Percentiles rank a stretch among this genome's conserved stretches.
Evolutionary conservation across 2,329 filamentous ascomycete genomes (phyloP).

Genomic region (Neonectria punicea): DNA sequence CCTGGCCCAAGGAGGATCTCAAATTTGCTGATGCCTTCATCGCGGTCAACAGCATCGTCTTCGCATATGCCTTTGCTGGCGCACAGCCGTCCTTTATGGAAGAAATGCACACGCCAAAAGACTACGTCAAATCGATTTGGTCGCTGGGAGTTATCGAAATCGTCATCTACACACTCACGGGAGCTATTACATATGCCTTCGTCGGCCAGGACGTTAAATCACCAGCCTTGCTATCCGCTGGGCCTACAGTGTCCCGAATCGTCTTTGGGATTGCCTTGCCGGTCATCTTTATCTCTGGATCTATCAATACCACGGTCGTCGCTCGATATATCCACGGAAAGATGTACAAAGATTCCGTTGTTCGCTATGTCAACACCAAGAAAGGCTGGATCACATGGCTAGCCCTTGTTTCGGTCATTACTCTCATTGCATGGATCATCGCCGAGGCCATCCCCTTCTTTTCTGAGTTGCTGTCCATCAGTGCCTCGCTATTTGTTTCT

Average conservation of each 20-base stretch:
- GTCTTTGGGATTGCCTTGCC: not conserved
- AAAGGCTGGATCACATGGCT: slow-evolving; percentile 6
- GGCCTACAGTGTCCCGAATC: not conserved
- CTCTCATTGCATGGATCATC: not conserved
- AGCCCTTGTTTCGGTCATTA: not conserved
- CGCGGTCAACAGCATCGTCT: not conserved
- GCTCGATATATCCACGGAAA: not conserved
- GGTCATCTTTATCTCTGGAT: not conserved
- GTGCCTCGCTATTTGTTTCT: not conserved
- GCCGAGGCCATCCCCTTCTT: slow-evolving; percentile 2
- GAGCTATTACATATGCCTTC: not conserved
- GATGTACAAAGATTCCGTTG: not conserved
- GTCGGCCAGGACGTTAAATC: slow-evolving; percentile 1
- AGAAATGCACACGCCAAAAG: slow-evolving; percentile 3
- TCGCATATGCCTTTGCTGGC: slow-evolving; percentile 2
- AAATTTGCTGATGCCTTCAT: not conserved
- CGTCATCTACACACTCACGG: not conserved
- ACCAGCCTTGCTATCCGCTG: not conserved
- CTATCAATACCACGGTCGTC: not conserved
- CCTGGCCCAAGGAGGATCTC: not conserved
- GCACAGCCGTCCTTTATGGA: not conserved
- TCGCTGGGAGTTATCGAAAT: not conserved
- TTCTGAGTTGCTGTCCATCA: not conserved
- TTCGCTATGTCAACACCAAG: slow-evolving; percentile 3
- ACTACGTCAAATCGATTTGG: slow-evolving; percentile 4